Evolutionary conservation across 768 basidiomycete genomes (phyloP).

Genomic region (Dioszegia hungarica): DNA sequence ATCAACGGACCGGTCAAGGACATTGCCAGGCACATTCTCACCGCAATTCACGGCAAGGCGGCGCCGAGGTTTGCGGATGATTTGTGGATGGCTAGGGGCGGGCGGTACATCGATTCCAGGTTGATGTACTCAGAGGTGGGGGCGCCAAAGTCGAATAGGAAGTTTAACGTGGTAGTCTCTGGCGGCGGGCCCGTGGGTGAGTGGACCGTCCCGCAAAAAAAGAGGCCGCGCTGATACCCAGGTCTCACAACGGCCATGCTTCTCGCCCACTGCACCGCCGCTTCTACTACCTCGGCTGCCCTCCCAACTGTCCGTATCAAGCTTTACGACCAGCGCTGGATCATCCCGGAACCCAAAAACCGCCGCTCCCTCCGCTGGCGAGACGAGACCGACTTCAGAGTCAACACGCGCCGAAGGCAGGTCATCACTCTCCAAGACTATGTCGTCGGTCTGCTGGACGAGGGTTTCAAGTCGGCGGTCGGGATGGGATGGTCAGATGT

Average conservation of each 20-base stretch:
- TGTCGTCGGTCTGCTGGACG: constrained; percentile 1
- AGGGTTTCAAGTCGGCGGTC: constrained; percentile 1
- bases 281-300: background rate
- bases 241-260: constrained; percentile 2
- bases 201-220: background rate
- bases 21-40: background rate
- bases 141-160: background rate
- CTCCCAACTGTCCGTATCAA: constrained; percentile 1
- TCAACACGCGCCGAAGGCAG: constrained; percentile 1
- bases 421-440: constrained; percentile 6
- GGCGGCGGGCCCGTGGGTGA: constrained; percentile 3
- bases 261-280: constrained; percentile 5
- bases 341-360: background rate
- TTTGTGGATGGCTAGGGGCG: background rate
- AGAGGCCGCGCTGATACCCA: background rate
- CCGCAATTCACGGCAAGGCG: background rate
- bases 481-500: constrained; percentile 5
- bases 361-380: background rate
- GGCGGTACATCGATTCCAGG: background rate
- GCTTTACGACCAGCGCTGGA: constrained; percentile 5
- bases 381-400: background rate
- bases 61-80: background rate
- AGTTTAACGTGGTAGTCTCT: background rate
- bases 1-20: constrained; percentile 5
- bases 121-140: background rate